Evolutionary conservation across 441 rosid genomes (phyloP).

Genomic region (Euphorbia schlechtendalii): DNA sequence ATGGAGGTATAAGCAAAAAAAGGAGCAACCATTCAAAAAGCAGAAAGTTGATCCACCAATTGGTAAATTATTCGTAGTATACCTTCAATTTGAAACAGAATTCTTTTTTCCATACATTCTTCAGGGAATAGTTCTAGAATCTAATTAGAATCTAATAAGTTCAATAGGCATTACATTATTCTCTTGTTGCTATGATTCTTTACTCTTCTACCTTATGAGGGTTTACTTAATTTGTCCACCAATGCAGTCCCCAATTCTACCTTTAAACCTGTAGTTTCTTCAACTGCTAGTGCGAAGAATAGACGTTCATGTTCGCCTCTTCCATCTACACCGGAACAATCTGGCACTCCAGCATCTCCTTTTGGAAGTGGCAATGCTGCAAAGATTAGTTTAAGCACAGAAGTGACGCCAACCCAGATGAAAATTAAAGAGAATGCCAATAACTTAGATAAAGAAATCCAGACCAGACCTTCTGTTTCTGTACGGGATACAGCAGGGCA

Average conservation of each 20-base stretch:
- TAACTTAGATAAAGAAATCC: conserved; percentile 50
- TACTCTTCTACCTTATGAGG: conserved; percentile 7
- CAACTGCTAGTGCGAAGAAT: conserved; percentile 38
- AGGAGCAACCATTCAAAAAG: conserved; percentile 74
- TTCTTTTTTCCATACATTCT: not conserved
- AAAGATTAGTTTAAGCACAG: conserved; percentile 36
- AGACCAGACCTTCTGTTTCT: conserved; percentile 31
- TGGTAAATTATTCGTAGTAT: conserved; percentile 36
- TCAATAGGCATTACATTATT: conserved; percentile 2
- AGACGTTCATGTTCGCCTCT: conserved; percentile 68
- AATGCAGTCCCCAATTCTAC: conserved; percentile 50
- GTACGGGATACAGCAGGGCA: conserved; percentile 37
- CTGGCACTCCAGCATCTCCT: conserved; percentile 49
- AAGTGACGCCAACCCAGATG: conserved; percentile 30
- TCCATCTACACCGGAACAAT: conserved; percentile 58
- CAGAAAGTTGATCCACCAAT: conserved; percentile 71
- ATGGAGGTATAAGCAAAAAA: conserved; percentile 69
- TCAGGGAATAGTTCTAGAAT: conserved; percentile 3
- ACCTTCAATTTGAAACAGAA: not conserved
- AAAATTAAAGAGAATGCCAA: conserved; percentile 47
- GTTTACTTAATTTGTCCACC: conserved; percentile 20
- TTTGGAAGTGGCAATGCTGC: conserved; percentile 38
- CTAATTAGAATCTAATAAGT: too few species aligned
- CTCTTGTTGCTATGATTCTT: not conserved
- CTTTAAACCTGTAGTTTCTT: conserved; percentile 47